A percentile compares a stretch with the other conserved stretches of the same genome.
Evolutionary conservation across 225 moss, liverwort and hornwort species (phyloP).

Genomic region (Pseudisothecium myosuroides): DNA sequence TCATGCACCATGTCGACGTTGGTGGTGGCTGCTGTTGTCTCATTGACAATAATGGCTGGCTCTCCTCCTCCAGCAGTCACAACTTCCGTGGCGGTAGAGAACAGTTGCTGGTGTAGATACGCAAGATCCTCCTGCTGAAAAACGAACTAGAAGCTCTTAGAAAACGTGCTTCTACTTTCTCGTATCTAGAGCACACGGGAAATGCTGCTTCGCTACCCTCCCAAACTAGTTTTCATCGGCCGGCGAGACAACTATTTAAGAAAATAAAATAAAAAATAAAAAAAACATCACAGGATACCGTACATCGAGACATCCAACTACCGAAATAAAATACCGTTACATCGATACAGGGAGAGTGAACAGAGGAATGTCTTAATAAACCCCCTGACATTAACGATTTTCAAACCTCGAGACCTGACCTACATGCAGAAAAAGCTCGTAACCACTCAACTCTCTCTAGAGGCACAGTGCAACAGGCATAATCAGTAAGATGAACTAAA

Average conservation of each 20-base stretch:
- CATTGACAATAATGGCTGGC: constrained; percentile 16
- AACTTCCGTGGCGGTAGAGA: constrained; percentile 35
- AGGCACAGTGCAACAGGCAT: background rate
- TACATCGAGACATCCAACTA: background rate
- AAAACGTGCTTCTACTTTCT: background rate
- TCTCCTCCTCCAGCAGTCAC: constrained; percentile 22
- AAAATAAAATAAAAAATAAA: background rate
- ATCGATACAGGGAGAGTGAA: background rate
- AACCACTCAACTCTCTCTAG: background rate
- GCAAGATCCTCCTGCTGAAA: constrained; percentile 39
- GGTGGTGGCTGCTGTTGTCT: constrained; percentile 17
- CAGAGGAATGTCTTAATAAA: background rate
- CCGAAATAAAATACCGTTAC: background rate
- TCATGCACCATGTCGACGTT: constrained; percentile 22
- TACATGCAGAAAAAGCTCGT: constrained; percentile 6
- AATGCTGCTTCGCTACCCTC: background rate
- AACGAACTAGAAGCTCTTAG: background rate
- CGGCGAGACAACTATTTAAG: background rate
- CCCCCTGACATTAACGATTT: background rate
- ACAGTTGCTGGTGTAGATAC: constrained; percentile 29
- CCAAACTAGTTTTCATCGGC: background rate
- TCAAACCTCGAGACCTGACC: background rate
- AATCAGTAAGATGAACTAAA: background rate
- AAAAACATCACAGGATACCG: background rate
- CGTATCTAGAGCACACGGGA: background rate